A percentile compares a stretch with the other conserved stretches of the same genome.
These are phyloP conservation scores for Trametes gibbosa DNA, from an alignment of 768 basidiomycete species.

Conservation along the genomic window DNA sequence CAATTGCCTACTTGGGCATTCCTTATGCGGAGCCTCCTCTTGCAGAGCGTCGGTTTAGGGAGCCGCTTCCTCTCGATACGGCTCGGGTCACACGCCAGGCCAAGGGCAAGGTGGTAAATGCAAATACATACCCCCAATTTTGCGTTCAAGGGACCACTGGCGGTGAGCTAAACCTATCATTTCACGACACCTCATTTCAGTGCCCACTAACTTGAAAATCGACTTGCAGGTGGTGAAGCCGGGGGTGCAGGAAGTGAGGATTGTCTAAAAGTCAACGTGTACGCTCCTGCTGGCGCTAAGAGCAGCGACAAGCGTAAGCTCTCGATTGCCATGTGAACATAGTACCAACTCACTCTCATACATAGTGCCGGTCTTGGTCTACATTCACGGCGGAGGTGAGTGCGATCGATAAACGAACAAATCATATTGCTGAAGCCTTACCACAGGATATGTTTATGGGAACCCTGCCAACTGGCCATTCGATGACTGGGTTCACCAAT, in stretches of 20 bases:
- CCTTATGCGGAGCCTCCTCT: slow-evolving; percentile 39
- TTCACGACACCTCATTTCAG: background rate
- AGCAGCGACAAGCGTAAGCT: slow-evolving; percentile 46
- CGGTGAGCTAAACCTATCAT: slow-evolving; percentile 28
- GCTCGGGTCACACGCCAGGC: slow-evolving; percentile 37
- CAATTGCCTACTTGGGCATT: slow-evolving; percentile 51
- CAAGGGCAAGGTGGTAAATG: slow-evolving; percentile 44
- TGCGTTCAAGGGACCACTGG: slow-evolving; percentile 59
- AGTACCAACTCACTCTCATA: background rate
- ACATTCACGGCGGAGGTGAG: slow-evolving; percentile 39
- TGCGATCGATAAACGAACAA: background rate
- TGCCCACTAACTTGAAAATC: slow-evolving; percentile 9
- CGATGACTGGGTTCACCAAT: slow-evolving; percentile 62
- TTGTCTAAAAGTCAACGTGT: slow-evolving; percentile 66
- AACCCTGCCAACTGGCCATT: slow-evolving; percentile 69
- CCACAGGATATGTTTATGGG: slow-evolving; percentile 51
- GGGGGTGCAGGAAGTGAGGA: slow-evolving; percentile 68
- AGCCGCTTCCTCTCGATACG: slow-evolving; percentile 51
- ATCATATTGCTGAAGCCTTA: background rate
- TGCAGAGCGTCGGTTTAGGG: slow-evolving; percentile 36
- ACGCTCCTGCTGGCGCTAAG: slow-evolving; percentile 49
- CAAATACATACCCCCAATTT: slow-evolving; percentile 52
- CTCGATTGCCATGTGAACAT: background rate
- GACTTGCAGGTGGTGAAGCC: slow-evolving; percentile 44
- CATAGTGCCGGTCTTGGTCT: slow-evolving; percentile 39